These are phyloP conservation scores for Botryotinia globosa DNA, from an alignment of 2,329 filamentous ascomycete genomes.

Conservation along the genomic window DNA sequence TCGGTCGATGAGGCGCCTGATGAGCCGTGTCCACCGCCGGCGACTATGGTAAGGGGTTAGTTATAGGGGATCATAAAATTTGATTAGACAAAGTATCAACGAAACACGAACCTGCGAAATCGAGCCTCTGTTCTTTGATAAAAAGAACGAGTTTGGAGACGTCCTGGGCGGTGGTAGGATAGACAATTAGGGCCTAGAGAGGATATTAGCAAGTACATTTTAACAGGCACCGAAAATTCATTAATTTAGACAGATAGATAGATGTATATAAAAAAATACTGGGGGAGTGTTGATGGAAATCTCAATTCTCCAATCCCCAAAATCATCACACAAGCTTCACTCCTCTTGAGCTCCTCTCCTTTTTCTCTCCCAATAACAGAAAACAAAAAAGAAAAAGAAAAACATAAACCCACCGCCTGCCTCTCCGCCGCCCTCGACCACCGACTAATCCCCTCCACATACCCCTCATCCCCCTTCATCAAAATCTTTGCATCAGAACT, in stretches of 20 bases:
- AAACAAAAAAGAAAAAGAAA: background rate
- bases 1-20: slow-evolving; percentile 8
- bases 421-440: slow-evolving; percentile 31
- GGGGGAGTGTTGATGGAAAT: background rate
- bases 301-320: background rate
- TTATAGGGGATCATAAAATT: background rate
- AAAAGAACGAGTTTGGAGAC: slow-evolving; percentile 22
- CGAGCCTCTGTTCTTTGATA: slow-evolving; percentile 19
- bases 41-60: slow-evolving; percentile 1
- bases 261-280: background rate
- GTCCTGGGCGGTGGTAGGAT: slow-evolving; percentile 24
- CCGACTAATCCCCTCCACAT: slow-evolving; percentile 26
- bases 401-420: slow-evolving; percentile 25
- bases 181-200: slow-evolving; percentile 17
- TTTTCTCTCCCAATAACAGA: background rate
- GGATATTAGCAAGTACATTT: background rate
- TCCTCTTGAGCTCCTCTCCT: background rate
- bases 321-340: background rate
- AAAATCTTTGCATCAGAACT: slow-evolving; percentile 21
- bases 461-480: slow-evolving; percentile 23
- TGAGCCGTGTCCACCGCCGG: slow-evolving; percentile 20
- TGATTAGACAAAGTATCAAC: background rate
- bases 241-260: background rate
- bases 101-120: slow-evolving; percentile 12
- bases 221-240: too few relatives aligned